Evolutionary conservation across 257 asterid species (phyloP), one percentile per base, ranked within the genome.

Genomic region (Lycium barbarum): DNA sequence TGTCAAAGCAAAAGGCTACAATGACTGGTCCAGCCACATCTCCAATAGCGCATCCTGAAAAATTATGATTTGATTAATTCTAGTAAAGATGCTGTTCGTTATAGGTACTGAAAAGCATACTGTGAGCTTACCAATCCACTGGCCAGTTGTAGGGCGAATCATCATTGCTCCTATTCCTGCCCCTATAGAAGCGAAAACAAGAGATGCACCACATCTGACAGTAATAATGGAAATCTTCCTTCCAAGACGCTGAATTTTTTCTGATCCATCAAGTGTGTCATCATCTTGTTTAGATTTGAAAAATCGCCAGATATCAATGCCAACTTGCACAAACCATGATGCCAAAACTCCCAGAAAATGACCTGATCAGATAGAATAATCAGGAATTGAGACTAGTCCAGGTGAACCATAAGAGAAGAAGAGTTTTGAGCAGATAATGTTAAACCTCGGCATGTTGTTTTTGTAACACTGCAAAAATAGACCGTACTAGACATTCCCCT

Each of bases 291-390:
- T 88, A 84, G 89, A 45, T 65, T 89, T 87, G 14, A 68, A 90
- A 90, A 90, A 91, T 15, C 91, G 90, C 73, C 92, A 97, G 33
- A 91, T 65, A 72, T 97, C 96, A 18, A 91, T 74, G 83, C 98
- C 98, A 20, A 93, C 93, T 90, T 95, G 98, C 87, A 97, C 94
- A 9, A 92, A 47, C 99, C 94, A 95, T 35, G 98, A 91, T 79
- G 99, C 99, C 80, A 95, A 84, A 88, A 92, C 93, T 84, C 98
- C 99, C 7, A 97, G 96, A 76, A 88, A 89, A 84, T 94, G 98
- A 53, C 95, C 99, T 96, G 94, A 74, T 83, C 57, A 85, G 35
- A 88, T 14, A 67, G n/a, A 15, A 68, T 54, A 33, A 85, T 51
- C 57, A 72, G 40, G 80, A 84, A 67, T 49, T 76, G 49, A 65